phyloP scores from a whole-genome alignment of 1,284 basidiomycete species.

The Cutaneotrichosporon sp. region DNA sequence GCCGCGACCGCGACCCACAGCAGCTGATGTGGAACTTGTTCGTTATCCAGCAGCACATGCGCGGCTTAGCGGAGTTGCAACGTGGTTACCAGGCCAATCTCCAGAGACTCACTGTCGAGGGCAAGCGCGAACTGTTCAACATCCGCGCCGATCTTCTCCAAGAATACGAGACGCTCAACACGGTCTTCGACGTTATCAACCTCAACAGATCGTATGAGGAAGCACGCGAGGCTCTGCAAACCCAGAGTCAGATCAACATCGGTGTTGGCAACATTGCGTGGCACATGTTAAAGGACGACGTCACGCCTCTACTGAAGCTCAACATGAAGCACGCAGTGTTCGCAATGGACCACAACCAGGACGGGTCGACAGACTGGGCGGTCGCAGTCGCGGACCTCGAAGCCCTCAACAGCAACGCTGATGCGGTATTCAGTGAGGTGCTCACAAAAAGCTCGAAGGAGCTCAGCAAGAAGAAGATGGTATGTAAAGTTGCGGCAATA shows the following conservation, averaged over 20 bases:
- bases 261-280: conserved; percentile 87
- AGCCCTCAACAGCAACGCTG: conserved; percentile 82
- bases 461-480: conserved; percentile 55
- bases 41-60: conserved; percentile 71
- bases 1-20: conserved; percentile 69
- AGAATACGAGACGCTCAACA: conserved; percentile 75
- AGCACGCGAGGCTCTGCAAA: conserved; percentile 67
- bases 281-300: conserved; percentile 77
- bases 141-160: conserved; percentile 73
- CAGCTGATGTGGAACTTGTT: conserved; percentile 66
- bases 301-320: conserved; percentile 79
- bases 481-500: neutral
- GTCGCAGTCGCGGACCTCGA: conserved; percentile 71
- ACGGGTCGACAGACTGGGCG: conserved; percentile 81
- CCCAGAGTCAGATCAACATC: conserved; percentile 76
- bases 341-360: conserved; percentile 81
- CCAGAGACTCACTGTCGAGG: conserved; percentile 57
- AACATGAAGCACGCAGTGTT: conserved; percentile 77
- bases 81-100: conserved; percentile 60
- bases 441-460: conserved; percentile 62
- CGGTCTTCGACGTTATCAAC: conserved; percentile 85
- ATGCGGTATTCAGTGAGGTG: conserved; percentile 86
- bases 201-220: conserved; percentile 69
- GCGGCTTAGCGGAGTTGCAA: conserved; percentile 61
- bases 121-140: conserved; percentile 60